These are phyloP conservation scores for Sisymbrium altissimum DNA, from an alignment of 345 rosid genomes.

Conservation along the genomic window DNA sequence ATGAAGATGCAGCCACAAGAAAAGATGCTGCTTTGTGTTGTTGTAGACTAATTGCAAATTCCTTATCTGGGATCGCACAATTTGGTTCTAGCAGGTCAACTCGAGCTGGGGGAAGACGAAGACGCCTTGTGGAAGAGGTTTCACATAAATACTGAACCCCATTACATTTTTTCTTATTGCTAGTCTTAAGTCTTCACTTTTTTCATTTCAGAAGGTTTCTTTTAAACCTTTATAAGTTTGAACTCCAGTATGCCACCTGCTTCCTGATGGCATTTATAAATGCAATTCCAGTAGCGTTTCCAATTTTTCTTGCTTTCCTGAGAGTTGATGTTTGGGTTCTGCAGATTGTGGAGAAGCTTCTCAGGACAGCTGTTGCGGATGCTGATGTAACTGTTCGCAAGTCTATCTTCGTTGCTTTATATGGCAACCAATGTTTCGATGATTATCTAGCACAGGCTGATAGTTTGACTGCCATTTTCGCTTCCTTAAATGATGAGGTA, in stretches of 20 bases:
- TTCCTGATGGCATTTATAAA: constrained; percentile 13
- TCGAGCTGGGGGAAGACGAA: constrained; percentile 72
- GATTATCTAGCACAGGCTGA: constrained; percentile 96
- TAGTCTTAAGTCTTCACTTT: not conserved
- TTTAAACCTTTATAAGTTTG: constrained; percentile 14
- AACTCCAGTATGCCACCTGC: not conserved
- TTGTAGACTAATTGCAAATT: constrained; percentile 80
- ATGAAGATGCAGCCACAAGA: constrained; percentile 83
- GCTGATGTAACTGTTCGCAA: constrained; percentile 93
- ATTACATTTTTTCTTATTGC: constrained; percentile 6
- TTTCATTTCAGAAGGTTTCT: not conserved
- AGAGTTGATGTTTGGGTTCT: constrained; percentile 34
- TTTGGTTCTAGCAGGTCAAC: constrained; percentile 71
- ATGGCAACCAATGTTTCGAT: constrained; percentile 82
- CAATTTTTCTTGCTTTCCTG: constrained; percentile 24
- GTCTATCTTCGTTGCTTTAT: constrained; percentile 80
- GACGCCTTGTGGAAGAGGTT: constrained; percentile 94
- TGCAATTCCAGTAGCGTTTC: constrained; percentile 20
- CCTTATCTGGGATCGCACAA: constrained; percentile 60
- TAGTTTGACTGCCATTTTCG: constrained; percentile 92
- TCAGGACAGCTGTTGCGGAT: constrained; percentile 92
- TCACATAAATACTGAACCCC: constrained; percentile 10
- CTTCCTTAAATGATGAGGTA: constrained; percentile 99
- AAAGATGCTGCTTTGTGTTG: constrained; percentile 97
- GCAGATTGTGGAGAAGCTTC: constrained; percentile 99